These are phyloP conservation scores for Colletotrichum phormii DNA, from an alignment of 2,329 filamentous ascomycete species.

Conservation along the genomic window DNA sequence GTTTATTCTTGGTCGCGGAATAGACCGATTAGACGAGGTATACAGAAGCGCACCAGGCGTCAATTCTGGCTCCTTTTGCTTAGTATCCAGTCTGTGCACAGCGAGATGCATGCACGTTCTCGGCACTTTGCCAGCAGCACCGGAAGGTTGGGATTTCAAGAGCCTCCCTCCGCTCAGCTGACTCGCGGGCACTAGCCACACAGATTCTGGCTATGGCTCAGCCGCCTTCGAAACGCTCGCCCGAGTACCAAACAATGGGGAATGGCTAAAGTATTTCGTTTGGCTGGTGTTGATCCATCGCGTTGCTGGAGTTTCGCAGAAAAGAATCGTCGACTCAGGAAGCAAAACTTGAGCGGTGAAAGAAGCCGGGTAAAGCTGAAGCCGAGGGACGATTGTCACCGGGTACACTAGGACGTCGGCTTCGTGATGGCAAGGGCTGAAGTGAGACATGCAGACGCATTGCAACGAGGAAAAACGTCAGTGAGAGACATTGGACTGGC, in stretches of 20 bases:
- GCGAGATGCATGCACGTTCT: slow-evolving; percentile 9
- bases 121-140: slow-evolving; percentile 22
- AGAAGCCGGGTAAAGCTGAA: slow-evolving; percentile 1
- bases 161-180: background rate
- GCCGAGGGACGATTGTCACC: background rate
- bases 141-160: slow-evolving; percentile 6
- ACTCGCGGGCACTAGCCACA: slow-evolving; percentile 18
- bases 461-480: slow-evolving; percentile 11
- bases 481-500: slow-evolving; percentile 16
- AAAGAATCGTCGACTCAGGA: background rate
- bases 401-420: background rate
- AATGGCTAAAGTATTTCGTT: background rate
- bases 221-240: slow-evolving; percentile 22
- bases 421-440: background rate
- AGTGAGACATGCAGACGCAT: slow-evolving; percentile 15
- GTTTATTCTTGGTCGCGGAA: slow-evolving; percentile 11
- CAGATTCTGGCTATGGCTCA: background rate
- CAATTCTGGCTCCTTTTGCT: background rate
- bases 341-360: background rate
- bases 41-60: background rate
- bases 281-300: background rate
- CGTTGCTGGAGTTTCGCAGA: background rate
- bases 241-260: slow-evolving; percentile 3
- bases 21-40: background rate
- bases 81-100: background rate